Evolutionary conservation across 345 rosid species (phyloP), one percentile per base, ranked within the genome.

Genomic region (Hibiscus tridactylites): DNA sequence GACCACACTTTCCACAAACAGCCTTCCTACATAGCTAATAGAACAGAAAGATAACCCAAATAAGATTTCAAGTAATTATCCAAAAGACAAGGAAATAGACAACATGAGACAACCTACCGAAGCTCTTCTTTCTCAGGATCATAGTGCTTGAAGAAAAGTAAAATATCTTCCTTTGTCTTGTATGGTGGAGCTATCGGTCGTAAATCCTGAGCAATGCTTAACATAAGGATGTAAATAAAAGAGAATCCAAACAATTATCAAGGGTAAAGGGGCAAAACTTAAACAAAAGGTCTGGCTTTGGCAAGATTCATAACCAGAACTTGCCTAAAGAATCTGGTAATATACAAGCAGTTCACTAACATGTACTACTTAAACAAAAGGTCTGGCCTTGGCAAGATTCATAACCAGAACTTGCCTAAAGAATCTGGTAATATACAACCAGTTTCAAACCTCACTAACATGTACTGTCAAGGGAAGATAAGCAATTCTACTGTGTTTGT

Each of bases 121-220:
- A 89, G 76, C 76, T 85, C 88, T 79, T 81, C 86, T 73, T 83
- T 89, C 69, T 76, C 82, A 19, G 88, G 91, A 76, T 86, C 90
- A 84, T 87, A 89, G 75, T 80, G 88, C 83, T 89, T 89, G 72
- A 89, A 89, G 76, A 87, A 89, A 50, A 89, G 81, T 65, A 89
- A 76, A 61, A 85, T 87, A 78, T 87, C 94, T 24, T 89, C 91
- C 77, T 83, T 87, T 37, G 87, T 76, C 78, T 82, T 89, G 56
- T 78, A 87, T 61, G 86, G 87, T 7, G 84, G 87, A 68, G 83
- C 80, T 44, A 85, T 72, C 46, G 88, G 85, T 28, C 50, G 83
- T 75, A 82, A 78, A 77, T 86, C 90, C 95, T 89, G 81, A 65
- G 72, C 26, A 37, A 52, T 35, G 42, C 3, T 31, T 31, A 31